These are phyloP conservation scores for Teunomyces stri DNA, from an alignment of 805 yeast species.

Conservation along the genomic window DNA sequence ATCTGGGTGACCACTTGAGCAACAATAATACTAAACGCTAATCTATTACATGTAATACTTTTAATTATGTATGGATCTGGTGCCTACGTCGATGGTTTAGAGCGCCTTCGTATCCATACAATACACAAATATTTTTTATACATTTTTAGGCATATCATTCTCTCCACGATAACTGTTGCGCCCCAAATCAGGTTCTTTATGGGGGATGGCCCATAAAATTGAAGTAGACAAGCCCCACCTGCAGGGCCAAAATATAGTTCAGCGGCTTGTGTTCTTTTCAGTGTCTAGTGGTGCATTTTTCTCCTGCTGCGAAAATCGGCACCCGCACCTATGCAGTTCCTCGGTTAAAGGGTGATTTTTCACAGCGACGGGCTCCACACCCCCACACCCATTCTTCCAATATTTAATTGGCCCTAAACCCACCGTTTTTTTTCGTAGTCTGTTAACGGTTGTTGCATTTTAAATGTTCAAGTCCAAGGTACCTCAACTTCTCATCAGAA, in stretches of 20 bases:
- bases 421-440: not conserved
- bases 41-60: too few relatives aligned
- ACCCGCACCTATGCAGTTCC: not conserved
- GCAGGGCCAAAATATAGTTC: too few relatives aligned
- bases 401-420: not conserved
- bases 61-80: too few relatives aligned
- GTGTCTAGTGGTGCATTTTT: not conserved
- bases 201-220: too few relatives aligned
- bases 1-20: too few relatives aligned
- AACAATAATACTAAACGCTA: too few relatives aligned
- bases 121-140: not conserved
- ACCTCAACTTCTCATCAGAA: constrained; percentile 3
- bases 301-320: not conserved
- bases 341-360: constrained; percentile 1
- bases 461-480: constrained; percentile 8
- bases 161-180: not conserved
- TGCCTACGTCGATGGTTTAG: not conserved
- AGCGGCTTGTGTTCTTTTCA: too few relatives aligned
- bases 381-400: not conserved
- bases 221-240: too few relatives aligned
- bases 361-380: not conserved
- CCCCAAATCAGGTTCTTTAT: too few relatives aligned
- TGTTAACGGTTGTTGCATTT: not conserved
- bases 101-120: not conserved
- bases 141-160: not conserved